Evolutionary conservation across 2,329 filamentous ascomycete genomes (phyloP).

Genomic region (Nigrospora osmanthi): DNA sequence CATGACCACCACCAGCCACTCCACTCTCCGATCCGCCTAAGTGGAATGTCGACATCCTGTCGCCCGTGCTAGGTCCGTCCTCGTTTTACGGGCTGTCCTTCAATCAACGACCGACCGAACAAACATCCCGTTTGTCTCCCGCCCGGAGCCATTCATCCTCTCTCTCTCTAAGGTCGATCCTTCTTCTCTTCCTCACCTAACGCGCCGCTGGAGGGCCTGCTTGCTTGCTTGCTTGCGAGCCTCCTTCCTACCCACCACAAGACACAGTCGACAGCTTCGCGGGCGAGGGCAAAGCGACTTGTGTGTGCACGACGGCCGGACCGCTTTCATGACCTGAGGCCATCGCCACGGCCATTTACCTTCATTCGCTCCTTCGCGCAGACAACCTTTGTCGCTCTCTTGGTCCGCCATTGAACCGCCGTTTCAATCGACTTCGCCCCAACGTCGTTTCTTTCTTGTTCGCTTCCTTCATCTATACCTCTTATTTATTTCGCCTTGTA

Average conservation of each 20-base stretch:
- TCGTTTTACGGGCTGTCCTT: no score
- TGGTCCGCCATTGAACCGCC: no score
- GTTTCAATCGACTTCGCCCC: no score
- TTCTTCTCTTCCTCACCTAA: slow-evolving; percentile 5
- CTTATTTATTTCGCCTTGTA: no score
- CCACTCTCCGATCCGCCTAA: neutral
- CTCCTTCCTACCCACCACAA: slow-evolving; percentile 12
- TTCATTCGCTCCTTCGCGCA: no score
- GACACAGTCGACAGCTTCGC: slow-evolving; percentile 38
- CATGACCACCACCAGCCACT: neutral
- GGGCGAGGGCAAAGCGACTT: slow-evolving; percentile 38
- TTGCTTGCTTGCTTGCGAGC: slow-evolving; percentile 3
- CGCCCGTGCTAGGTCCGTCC: no score
- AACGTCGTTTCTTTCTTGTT: no score
- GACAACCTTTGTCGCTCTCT: no score
- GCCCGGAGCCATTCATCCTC: slow-evolving; percentile 5
- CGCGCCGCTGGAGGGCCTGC: slow-evolving; percentile 1
- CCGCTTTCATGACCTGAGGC: slow-evolving; percentile 17
- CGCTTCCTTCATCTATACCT: no score
- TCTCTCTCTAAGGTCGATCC: neutral
- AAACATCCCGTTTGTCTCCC: slow-evolving; percentile 9
- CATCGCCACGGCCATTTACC: no score
- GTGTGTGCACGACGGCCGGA: slow-evolving; percentile 35
- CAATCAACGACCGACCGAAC: no score
- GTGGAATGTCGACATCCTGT: slow-evolving; percentile 1